Evolutionary conservation across 805 yeast genomes (phyloP).

Genomic region (Myxozyma neglecta): DNA sequence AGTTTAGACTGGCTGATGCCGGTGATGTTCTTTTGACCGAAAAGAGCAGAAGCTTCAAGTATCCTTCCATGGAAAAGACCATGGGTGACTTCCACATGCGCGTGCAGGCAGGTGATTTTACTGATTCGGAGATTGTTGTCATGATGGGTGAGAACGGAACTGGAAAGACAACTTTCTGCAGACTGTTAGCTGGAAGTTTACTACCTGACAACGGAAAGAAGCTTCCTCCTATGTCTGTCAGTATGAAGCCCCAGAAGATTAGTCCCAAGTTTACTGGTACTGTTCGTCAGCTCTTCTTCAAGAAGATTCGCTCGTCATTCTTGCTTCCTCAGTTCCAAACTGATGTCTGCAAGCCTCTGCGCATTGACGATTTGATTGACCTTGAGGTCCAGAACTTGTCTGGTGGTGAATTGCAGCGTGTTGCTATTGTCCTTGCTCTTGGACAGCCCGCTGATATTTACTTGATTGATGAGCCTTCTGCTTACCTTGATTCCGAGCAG

Average conservation of each 20-base stretch:
- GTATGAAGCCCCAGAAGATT: constrained; percentile 99
- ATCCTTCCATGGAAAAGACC: constrained; percentile 84
- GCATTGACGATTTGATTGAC: constrained; percentile 89
- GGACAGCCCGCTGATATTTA: constrained; percentile 96
- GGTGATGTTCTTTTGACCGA: constrained; percentile 73
- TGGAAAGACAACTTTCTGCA: constrained; percentile 98
- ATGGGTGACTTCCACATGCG: constrained; percentile 92
- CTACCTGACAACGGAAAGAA: constrained; percentile 78
- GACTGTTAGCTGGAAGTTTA: constrained; percentile 88
- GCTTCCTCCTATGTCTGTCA: constrained; percentile 85
- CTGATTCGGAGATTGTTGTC: constrained; percentile 94
- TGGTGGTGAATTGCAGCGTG: constrained; percentile 99
- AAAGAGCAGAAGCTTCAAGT: constrained; percentile 72
- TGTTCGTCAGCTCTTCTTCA: constrained; percentile 94
- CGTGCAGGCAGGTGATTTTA: constrained; percentile 84
- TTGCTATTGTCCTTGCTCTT: constrained; percentile 90
- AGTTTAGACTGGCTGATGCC: constrained; percentile 89
- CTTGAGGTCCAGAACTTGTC: constrained; percentile 97
- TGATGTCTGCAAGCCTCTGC: constrained; percentile 94
- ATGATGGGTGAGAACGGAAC: constrained; percentile 99
- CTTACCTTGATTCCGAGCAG: constrained; percentile 98
- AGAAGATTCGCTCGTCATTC: constrained; percentile 92
- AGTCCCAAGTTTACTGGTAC: constrained; percentile 99
- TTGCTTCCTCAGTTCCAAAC: constrained; percentile 97
- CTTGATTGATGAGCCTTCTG: constrained; percentile 97